Conservation (phyloP, 441 rosid species). For the Gossypium aridum region DNA sequence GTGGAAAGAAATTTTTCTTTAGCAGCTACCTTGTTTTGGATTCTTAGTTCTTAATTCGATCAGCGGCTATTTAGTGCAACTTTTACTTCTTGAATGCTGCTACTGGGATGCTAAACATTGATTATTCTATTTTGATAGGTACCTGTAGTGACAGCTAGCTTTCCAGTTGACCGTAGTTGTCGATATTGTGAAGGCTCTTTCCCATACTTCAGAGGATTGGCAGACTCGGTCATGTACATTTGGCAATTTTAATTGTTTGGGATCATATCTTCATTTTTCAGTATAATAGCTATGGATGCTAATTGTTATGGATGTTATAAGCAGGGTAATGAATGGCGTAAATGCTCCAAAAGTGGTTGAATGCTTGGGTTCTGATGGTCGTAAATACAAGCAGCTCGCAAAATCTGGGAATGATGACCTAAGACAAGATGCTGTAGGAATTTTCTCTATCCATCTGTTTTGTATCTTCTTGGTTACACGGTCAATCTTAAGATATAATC, state of each 20-base stretch:
- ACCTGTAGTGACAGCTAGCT: conserved; percentile 88
- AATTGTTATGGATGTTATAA: conserved; percentile 20
- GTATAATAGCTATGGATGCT: conserved; percentile 13
- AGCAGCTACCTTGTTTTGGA: neutral
- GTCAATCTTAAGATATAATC: neutral
- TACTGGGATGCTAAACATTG: neutral
- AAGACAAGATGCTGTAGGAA: conserved; percentile 97
- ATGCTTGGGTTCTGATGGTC: conserved; percentile 94
- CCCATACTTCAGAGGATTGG: conserved; percentile 80
- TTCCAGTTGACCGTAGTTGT: conserved; percentile 76
- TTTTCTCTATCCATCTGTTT: conserved; percentile 8
- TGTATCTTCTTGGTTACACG: neutral
- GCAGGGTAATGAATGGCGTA: conserved; percentile 94
- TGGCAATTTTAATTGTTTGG: conserved; percentile 19
- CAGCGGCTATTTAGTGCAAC: neutral
- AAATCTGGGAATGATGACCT: conserved; percentile 99
- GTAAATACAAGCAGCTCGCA: conserved; percentile 84
- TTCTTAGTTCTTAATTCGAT: neutral
- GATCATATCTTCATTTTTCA: conserved; percentile 6
- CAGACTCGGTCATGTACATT: conserved; percentile 69
- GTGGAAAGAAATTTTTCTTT: neutral
- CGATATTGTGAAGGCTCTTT: conserved; percentile 78
- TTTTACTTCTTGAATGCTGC: neutral
- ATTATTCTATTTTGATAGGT: conserved; percentile 39
- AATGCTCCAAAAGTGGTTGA: conserved; percentile 97